Evolutionary conservation across 2,329 filamentous ascomycete genomes (phyloP).

Genomic region (Epichloe typhina): DNA sequence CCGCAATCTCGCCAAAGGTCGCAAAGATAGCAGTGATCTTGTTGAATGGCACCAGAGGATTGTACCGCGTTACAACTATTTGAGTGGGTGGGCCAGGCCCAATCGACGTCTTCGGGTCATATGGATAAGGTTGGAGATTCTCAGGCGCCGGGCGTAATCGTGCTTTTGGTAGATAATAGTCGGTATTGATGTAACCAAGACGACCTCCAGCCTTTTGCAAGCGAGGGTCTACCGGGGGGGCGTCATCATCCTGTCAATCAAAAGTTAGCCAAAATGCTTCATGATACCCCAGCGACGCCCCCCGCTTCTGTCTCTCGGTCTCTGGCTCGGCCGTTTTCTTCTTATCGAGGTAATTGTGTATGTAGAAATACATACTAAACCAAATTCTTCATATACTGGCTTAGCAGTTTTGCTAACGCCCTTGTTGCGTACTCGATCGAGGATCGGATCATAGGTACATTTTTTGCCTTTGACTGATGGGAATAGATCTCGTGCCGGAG

Average conservation of each 20-base stretch:
- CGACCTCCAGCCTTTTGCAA: slow-evolving; percentile 51
- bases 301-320: slow-evolving; percentile 26
- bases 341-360: slow-evolving; percentile 17
- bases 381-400: slow-evolving; percentile 50
- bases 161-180: slow-evolving; percentile 57
- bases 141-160: slow-evolving; percentile 63
- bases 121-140: slow-evolving; percentile 66
- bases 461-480: slow-evolving; percentile 41
- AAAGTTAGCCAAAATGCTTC: slow-evolving; percentile 42
- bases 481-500: slow-evolving; percentile 43
- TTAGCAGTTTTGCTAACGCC: slow-evolving; percentile 43
- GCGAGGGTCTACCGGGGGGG: slow-evolving; percentile 71
- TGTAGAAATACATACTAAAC: slow-evolving; percentile 48
- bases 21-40: slow-evolving; percentile 67
- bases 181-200: slow-evolving; percentile 54
- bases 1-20: slow-evolving; percentile 74
- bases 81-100: slow-evolving; percentile 83
- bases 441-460: slow-evolving; percentile 48
- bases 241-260: slow-evolving; percentile 59
- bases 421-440: slow-evolving; percentile 36
- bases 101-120: slow-evolving; percentile 71
- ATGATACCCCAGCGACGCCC: slow-evolving; percentile 40
- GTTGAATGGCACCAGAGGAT: slow-evolving; percentile 70
- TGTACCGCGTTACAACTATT: slow-evolving; percentile 91
- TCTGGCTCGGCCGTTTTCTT: background rate